Base-by-base conservation (phyloP, 2,329 filamentous ascomycete genomes). In the Penicillium sp. region DNA sequence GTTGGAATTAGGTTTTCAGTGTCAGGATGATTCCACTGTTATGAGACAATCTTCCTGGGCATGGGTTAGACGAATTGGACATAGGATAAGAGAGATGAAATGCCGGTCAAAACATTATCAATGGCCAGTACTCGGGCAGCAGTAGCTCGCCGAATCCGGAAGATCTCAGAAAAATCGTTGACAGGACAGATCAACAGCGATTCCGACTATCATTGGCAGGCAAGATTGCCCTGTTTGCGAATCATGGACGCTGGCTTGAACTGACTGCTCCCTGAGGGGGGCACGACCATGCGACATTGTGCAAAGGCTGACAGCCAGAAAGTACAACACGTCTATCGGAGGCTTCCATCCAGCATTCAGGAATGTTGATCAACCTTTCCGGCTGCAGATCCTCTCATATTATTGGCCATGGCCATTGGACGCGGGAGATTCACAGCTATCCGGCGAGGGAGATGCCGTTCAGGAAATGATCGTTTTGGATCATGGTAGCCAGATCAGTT, bases 351-450 rank as follows among this genome's bases (percentile, higher is more conserved):
- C 5, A 8, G 10, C 10, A 20, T 16, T 19, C 13, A 45, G 34
- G 45, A 48, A 50, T 50, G 47, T 32, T 36, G 28, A 39, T 19
- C 33, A 18, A 16, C 11, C 23, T 15, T 8, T 10, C 23, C 23
- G 20, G 30, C 31, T 37, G 10, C 26, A 7, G 26, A n/a, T n/a
- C n/a, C n/a, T n/a, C n/a, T n/a, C n/a, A n/a, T n/a, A n/a, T n/a
- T n/a, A n/a, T 41, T 36, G 39, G 36, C 25, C 4, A 10, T 14
- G 11, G 14, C 17, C 33, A n/a, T n/a, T n/a, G n/a, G n/a, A n/a
- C n/a, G n/a, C n/a, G n/a, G n/a, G n/a, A n/a, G n/a, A n/a, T n/a
- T n/a, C n/a, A n/a, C n/a, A n/a, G n/a, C n/a, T n/a, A n/a, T n/a
- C n/a, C n/a, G n/a, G n/a, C n/a, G n/a, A n/a, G n/a, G n/a, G n/a